Base-by-base conservation (phyloP, 768 basidiomycete genomes). In the Sporobolomyces roseus region DNA sequence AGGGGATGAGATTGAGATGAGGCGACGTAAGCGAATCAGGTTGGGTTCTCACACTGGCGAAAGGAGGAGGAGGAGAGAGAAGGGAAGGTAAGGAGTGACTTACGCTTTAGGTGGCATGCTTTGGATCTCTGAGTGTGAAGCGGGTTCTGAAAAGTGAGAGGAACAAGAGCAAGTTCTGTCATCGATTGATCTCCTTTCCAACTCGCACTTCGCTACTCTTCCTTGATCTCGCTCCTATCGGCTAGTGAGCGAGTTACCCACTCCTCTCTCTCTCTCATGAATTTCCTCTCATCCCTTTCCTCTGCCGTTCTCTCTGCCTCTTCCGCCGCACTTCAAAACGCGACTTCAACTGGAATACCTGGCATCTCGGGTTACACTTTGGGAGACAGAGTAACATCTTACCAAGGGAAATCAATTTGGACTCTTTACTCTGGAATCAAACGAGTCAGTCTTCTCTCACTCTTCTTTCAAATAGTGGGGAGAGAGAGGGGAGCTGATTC, bases 91-190 rank as follows among this genome's bases (percentile, higher is more conserved):
- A 41, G 17, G 48, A 1, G 23, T 5, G 23, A 70, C 93, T 81
- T 78, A 94, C 92, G 90, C 84, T 89, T 94, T 94, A 46, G 94
- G 92, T 52, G 94, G 84, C 94, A 98, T 96, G 9, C 23, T 45
- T 21, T 32, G 27, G 17, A 5, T 32, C 33, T 30, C 17, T 13
- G 45, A 13, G 6, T 7, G 45, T 46, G 12, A 17, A 13, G 45
- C 45, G 29, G 17, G 38, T 41, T 41, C 10, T 41, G 17, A 41
- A 14, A 48, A 27, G 38, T 8, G 48, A 14, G 29, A 19, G 14
- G 36, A 33, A 41, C 13, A n/a, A 38, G 32, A 6, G n/a, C 12
- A 17, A 14, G 41, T 13, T 13, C 23, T 23, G 32, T 43, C 30
- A 12, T 29, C 41, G 58, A n/a, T n/a, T n/a, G n/a, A n/a, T n/a